phyloP scores from a whole-genome alignment of 306 rosid genomes.

The Spatholobus suberectus region DNA sequence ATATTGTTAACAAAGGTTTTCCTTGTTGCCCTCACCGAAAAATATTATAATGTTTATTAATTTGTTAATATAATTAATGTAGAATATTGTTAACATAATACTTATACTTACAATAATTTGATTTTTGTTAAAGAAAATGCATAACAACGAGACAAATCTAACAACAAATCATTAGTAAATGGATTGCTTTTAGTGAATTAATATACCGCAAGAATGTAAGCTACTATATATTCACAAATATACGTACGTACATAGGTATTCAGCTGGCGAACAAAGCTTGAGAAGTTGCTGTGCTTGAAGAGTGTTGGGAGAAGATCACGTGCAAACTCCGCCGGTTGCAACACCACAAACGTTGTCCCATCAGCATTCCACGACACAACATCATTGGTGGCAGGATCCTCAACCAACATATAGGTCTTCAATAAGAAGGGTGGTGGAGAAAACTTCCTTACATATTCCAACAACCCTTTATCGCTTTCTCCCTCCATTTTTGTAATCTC shows the following conservation, averaged over 20 bases:
- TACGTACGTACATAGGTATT: neutral
- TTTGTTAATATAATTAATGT: neutral
- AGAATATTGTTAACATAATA: too few species aligned
- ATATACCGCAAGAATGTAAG: too few species aligned
- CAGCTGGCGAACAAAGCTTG: too few species aligned
- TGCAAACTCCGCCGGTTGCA: slow-evolving; percentile 80
- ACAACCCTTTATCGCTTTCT: slow-evolving; percentile 46
- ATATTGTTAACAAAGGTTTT: too few species aligned
- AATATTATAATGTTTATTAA: neutral
- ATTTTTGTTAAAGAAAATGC: too few species aligned
- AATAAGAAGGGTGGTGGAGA: slow-evolving; percentile 74
- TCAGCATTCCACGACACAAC: slow-evolving; percentile 71
- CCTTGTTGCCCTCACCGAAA: too few species aligned
- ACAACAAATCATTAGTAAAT: too few species aligned
- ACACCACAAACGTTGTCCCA: slow-evolving; percentile 77
- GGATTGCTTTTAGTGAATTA: too few species aligned
- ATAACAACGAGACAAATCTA: too few species aligned
- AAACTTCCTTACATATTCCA: slow-evolving; percentile 59
- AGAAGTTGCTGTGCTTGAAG: too few species aligned
- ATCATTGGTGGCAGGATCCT: slow-evolving; percentile 67
- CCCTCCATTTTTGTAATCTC: slow-evolving; percentile 38
- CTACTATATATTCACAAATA: too few species aligned
- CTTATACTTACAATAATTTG: too few species aligned
- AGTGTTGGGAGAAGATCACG: slow-evolving; percentile 74
- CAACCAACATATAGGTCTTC: slow-evolving; percentile 75